phyloP scores from a whole-genome alignment of 148 eudicot genomes.

The Euryodendron excelsum region DNA sequence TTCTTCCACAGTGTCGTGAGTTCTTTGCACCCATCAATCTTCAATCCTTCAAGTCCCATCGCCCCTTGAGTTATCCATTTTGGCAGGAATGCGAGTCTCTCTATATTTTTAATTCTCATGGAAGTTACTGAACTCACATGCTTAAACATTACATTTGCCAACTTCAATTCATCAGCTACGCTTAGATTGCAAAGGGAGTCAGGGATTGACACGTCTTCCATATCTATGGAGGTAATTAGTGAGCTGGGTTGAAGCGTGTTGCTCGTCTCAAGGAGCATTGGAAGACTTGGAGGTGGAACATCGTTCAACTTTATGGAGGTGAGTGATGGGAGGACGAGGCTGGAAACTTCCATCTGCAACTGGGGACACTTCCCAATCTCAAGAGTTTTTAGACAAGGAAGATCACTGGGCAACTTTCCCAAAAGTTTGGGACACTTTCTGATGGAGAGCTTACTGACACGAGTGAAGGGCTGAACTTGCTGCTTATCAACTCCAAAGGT shows the following conservation, averaged over 20 bases:
- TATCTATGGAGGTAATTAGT: no score
- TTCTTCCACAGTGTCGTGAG: background rate
- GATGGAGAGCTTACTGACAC: conserved; percentile 12
- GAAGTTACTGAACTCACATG: background rate
- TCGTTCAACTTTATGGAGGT: no score
- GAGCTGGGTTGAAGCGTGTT: no score
- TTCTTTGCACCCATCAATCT: background rate
- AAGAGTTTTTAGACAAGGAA: background rate
- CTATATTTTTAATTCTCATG: background rate
- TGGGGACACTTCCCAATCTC: background rate
- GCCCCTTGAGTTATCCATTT: no score
- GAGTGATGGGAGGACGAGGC: background rate
- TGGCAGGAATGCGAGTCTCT: background rate
- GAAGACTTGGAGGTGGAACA: no score
- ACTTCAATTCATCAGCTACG: background rate
- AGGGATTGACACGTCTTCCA: background rate
- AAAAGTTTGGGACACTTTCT: conserved; percentile 19
- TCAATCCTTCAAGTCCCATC: background rate
- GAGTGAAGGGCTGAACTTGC: conserved; percentile 1
- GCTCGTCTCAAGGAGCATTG: no score
- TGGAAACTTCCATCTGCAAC: background rate
- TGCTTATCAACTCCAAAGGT: background rate
- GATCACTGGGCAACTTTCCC: conserved; percentile 2
- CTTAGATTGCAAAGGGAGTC: background rate
- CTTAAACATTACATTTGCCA: background rate